Conservation (phyloP, 2,329 filamentous ascomycete species). For the Parafenestella ontariensis region DNA sequence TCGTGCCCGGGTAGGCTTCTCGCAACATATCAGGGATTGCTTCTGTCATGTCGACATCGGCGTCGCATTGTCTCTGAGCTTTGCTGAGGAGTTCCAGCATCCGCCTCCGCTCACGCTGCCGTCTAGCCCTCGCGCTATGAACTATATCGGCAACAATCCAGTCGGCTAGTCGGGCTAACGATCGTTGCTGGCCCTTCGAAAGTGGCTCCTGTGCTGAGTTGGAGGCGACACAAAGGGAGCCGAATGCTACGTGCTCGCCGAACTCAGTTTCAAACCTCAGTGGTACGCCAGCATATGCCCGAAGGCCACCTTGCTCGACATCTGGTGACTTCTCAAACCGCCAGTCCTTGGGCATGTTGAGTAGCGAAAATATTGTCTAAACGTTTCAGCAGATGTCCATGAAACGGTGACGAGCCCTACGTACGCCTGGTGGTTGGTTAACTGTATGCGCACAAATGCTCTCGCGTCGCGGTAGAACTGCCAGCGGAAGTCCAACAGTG, state of each 20-base stretch:
- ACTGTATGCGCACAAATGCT: conserved; percentile 56
- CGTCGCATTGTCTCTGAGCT: conserved; percentile 26
- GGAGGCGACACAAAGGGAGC: conserved; percentile 55
- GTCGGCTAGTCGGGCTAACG: conserved; percentile 48
- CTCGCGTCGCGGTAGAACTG: conserved; percentile 55
- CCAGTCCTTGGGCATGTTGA: conserved; percentile 55
- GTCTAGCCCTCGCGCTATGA: conserved; percentile 46
- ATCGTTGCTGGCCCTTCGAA: conserved; percentile 38
- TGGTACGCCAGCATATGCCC: conserved; percentile 53
- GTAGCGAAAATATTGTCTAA: conserved; percentile 51
- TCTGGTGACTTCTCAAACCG: conserved; percentile 53
- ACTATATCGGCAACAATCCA: conserved; percentile 54
- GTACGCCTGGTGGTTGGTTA: conserved; percentile 40
- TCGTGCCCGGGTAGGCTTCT: conserved; percentile 45
- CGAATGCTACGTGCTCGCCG: conserved; percentile 51
- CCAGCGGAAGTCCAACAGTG: conserved; percentile 52
- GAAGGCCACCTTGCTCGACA: conserved; percentile 50
- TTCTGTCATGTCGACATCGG: conserved; percentile 30
- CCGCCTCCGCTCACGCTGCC: conserved; percentile 50
- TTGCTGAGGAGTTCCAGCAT: conserved; percentile 48
- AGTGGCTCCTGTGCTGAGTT: conserved; percentile 44
- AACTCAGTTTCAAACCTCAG: conserved; percentile 51
- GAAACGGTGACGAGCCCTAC: conserved; percentile 10
- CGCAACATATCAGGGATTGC: conserved; percentile 39
- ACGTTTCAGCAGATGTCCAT: neutral